Evolutionary conservation across 139 green algal genomes (phyloP).

Genomic region (Chlamydomonas incerta): DNA sequence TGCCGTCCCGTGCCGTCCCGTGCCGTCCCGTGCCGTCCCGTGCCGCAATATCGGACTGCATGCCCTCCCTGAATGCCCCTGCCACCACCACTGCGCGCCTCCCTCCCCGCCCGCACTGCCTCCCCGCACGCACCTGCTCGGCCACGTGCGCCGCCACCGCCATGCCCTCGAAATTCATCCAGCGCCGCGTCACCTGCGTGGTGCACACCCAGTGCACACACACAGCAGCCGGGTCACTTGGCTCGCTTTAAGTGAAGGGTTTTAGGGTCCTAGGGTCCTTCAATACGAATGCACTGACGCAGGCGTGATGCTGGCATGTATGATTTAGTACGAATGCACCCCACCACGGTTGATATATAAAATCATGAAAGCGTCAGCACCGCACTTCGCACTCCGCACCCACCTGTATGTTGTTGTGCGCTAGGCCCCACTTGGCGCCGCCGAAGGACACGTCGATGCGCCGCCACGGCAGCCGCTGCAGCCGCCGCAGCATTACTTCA

Average conservation of each 20-base stretch:
- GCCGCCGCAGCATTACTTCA: slow-evolving; percentile 60
- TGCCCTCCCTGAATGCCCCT: too few relatives aligned
- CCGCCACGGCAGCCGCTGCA: slow-evolving; percentile 80
- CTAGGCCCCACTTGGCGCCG: slow-evolving; percentile 35
- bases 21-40: too few relatives aligned
- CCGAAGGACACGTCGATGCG: slow-evolving; percentile 82
- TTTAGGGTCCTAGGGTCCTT: too few relatives aligned
- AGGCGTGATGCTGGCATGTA: not conserved
- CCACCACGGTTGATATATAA: not conserved
- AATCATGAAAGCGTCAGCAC: not conserved
- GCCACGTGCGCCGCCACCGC: slow-evolving; percentile 72
- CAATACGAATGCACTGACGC: too few relatives aligned
- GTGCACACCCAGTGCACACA: not conserved
- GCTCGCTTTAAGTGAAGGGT: not conserved
- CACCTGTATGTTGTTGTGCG: slow-evolving; percentile 81
- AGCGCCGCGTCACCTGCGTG: slow-evolving; percentile 72
- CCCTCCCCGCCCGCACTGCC: not conserved
- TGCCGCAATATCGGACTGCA: too few relatives aligned
- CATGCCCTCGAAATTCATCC: slow-evolving; percentile 77
- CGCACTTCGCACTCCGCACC: not conserved
- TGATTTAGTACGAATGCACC: not conserved
- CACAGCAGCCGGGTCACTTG: too few relatives aligned
- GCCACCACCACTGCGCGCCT: too few relatives aligned
- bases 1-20: too few relatives aligned
- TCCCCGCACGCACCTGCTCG: slow-evolving; percentile 47